Evolutionary conservation across 2,329 filamentous ascomycete species (phyloP).

Genomic region (Graphium sp.): DNA sequence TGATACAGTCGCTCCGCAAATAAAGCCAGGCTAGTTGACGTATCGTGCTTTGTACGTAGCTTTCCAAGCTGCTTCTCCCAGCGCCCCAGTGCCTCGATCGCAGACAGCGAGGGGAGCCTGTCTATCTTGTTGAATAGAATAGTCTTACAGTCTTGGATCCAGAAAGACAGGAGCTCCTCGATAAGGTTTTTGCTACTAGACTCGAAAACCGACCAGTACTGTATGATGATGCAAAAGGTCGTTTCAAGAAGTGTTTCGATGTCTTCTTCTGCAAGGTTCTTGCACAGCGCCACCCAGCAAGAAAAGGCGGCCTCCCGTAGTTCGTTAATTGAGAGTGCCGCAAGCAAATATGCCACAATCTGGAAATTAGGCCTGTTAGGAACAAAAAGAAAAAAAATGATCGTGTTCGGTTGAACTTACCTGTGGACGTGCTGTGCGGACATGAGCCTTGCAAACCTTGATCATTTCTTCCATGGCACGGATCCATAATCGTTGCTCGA

Average conservation of each 20-base stretch:
- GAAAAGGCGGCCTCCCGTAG: slow-evolving; percentile 67
- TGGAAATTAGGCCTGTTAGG: slow-evolving; percentile 15
- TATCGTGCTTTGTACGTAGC: slow-evolving; percentile 48
- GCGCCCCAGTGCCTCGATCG: slow-evolving; percentile 51
- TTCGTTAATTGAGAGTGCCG: slow-evolving; percentile 57
- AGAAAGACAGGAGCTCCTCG: slow-evolving; percentile 41
- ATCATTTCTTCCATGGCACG: slow-evolving; percentile 82
- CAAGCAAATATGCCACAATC: slow-evolving; percentile 85
- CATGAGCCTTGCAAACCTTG: slow-evolving; percentile 52
- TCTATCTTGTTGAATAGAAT: slow-evolving; percentile 51
- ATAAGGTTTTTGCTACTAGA: slow-evolving; percentile 40
- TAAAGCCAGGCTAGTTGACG: slow-evolving; percentile 27
- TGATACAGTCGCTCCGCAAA: slow-evolving; percentile 62
- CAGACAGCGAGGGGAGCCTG: slow-evolving; percentile 61
- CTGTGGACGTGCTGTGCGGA: slow-evolving; percentile 72
- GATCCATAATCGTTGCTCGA: slow-evolving; percentile 64
- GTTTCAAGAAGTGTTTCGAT: slow-evolving; percentile 69
- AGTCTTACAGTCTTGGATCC: slow-evolving; percentile 45
- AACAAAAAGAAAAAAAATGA: neutral
- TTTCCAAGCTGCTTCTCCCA: slow-evolving; percentile 48
- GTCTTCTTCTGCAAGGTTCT: slow-evolving; percentile 59
- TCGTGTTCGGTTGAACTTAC: slow-evolving; percentile 31
- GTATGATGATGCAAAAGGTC: slow-evolving; percentile 72
- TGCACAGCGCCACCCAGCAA: slow-evolving; percentile 71
- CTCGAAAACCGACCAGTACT: slow-evolving; percentile 60